Percentiles rank a stretch among this genome's conserved stretches.
These are phyloP conservation scores for Thelonectria blattea DNA, from an alignment of 2,329 filamentous ascomycete species.

Conservation along the genomic window DNA sequence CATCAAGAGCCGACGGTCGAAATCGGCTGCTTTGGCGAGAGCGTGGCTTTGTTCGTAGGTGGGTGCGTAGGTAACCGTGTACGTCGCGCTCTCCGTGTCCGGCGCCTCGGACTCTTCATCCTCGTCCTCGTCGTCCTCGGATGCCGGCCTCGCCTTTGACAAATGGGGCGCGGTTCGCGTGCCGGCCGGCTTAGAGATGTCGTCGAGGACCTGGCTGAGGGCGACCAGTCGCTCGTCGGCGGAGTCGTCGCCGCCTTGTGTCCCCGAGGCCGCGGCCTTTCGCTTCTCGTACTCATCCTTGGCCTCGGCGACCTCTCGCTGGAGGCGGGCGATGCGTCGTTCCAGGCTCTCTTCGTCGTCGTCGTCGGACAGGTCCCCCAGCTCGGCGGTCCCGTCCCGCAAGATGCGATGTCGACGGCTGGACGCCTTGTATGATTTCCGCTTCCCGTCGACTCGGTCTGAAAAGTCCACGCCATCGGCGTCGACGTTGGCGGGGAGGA, in stretches of 20 bases:
- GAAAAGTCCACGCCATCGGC: slow-evolving; percentile 85
- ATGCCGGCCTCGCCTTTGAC: slow-evolving; percentile 16
- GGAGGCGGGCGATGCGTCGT: slow-evolving; percentile 80
- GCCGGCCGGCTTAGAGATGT: slow-evolving; percentile 54
- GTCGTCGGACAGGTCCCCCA: slow-evolving; percentile 79
- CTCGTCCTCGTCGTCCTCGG: slow-evolving; percentile 28
- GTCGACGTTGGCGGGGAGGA: slow-evolving; percentile 77
- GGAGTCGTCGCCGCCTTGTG: slow-evolving; percentile 57
- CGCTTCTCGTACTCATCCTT: slow-evolving; percentile 66
- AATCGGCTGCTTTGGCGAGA: slow-evolving; percentile 82
- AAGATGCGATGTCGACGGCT: slow-evolving; percentile 69
- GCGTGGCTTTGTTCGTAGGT: slow-evolving; percentile 72
- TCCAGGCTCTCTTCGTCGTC: slow-evolving; percentile 76
- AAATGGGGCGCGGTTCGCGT: slow-evolving; percentile 20
- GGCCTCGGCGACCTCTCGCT: slow-evolving; percentile 80
- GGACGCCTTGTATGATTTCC: slow-evolving; percentile 81
- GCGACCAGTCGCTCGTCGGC: slow-evolving; percentile 57
- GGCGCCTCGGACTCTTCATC: slow-evolving; percentile 31
- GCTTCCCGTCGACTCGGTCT: slow-evolving; percentile 81
- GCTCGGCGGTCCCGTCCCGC: slow-evolving; percentile 68
- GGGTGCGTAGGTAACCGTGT: slow-evolving; percentile 69
- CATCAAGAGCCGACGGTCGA: slow-evolving; percentile 79
- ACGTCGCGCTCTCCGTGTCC: slow-evolving; percentile 53
- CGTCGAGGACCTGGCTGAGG: slow-evolving; percentile 74
- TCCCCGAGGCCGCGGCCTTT: slow-evolving; percentile 53